Evolutionary conservation across 2,329 filamentous ascomycete species (phyloP), one percentile per base, ranked within the genome.

Genomic region (Ophiostoma angusticollis): DNA sequence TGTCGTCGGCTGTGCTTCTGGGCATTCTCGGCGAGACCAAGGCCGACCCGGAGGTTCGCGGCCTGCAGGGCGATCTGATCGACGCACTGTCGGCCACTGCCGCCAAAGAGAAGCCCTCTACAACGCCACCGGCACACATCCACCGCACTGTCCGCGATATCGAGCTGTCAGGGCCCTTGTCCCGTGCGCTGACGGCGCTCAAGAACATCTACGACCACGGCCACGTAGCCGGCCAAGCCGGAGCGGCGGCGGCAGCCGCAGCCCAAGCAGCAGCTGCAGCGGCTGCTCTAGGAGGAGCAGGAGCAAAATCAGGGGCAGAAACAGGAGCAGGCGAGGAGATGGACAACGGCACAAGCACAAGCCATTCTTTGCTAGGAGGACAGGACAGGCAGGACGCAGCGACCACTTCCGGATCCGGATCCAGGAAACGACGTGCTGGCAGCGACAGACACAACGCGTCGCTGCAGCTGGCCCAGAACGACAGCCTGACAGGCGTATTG

Each of bases 151-250:
- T 74, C 49, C 71, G 68, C 47, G 72, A 78, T 31, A 76, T 77
- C 35, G 72, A 76, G 48, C 61, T 77, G 2, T 76, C 71, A 0
- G 75, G 75, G 0, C 75, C 75, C 1, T 54, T 80, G 2, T 77
- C 68, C 40, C 61, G 75, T 39, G 75, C 75, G 1, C 58, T 80
- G 19, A 68, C 65, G 5, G 75, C 75, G 0, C 59, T 80, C 22
- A 73, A 67, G 47, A 78, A 77, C 49, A 79, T 80, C 2, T 80
- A 80, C 50, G 74, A 78, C 50, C 72, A 79, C 54, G 75, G 75
- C 2, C 69, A 66, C 37, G 60, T 78, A 11, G 60, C 68, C 12
- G 71, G 69, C 4, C 59, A 62, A 0, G 31, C 31, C 1, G 36
- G 23, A 0, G 39, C 23, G 9, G 36, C 33, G 6, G 42, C 29